Base-by-base conservation (phyloP, 495 filamentous ascomycete species). In the Sabuloglossum arenarium region DNA sequence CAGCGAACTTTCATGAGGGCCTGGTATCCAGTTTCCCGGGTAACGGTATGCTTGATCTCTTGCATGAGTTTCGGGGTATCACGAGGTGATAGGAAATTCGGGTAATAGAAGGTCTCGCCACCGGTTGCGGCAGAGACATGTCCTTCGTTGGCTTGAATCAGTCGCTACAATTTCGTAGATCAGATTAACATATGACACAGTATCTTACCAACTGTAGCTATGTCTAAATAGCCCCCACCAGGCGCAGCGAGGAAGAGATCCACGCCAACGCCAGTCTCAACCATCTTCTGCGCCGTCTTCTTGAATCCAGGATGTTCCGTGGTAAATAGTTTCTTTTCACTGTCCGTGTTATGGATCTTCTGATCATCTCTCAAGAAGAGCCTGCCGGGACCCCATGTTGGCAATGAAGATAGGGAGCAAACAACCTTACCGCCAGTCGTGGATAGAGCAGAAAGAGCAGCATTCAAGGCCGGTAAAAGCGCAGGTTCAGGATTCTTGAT, bases 1-100 rank as follows among this genome's bases (percentile, higher is more conserved):
- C 91, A 99, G 46, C 91, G 83, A 54, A 97, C 91, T 73, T 99
- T 99, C 88, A 99, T 91, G 61, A 97, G 75, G 8, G 88, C 87
- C 69, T 96, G 90, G 64, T 90, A 99, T 28, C 91, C 91, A 19
- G 90, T 94, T 65, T 96, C 89, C 58, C 91, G 75, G 1, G 80
- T 87, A n/a, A 94, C 79, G 6, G 85, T 81, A 63, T 96, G 91
- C 56, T 80, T 76, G 60, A 99, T 76, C 67, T 99, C 91, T 42
- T 83, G 75, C 3, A 78, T 80, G n/a, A 97, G 72, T 69, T 88
- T 91, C 56, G 82, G 71, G 31, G 79, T 77, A 65, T 99, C 91
- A 14, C 91, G 78, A 5, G 84, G 85, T 12, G 81, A 79, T 56
- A 94, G 79, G 72, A 93, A 99, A 63, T 94, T 97, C 19, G 91